Evolutionary conservation across 192 early-diverging fungal species (phyloP).

Genomic region (Entophlyctis luteolus): DNA sequence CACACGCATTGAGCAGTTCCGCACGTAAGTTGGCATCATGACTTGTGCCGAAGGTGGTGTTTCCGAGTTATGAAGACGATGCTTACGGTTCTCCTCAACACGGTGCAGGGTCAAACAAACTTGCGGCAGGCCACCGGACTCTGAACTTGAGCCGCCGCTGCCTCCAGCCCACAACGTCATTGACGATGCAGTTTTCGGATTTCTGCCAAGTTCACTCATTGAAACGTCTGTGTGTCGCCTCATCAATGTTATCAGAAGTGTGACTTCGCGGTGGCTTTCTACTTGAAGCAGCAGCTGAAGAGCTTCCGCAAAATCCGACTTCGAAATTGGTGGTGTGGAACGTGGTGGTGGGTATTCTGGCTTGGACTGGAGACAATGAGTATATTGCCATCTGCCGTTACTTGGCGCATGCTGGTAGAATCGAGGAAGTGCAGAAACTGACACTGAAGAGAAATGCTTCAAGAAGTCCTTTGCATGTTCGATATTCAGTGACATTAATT

Average conservation of each 20-base stretch:
- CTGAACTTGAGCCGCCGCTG: no score
- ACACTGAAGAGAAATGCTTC: constrained; percentile 35
- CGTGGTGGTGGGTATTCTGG: not conserved
- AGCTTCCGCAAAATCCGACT: no score
- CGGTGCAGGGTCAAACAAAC: constrained; percentile 25
- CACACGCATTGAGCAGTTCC: constrained; percentile 33
- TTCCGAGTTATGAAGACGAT: constrained; percentile 38
- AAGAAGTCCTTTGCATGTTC: constrained; percentile 37
- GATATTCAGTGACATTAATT: constrained; percentile 10
- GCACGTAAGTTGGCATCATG: constrained; percentile 43
- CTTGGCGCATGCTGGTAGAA: not conserved
- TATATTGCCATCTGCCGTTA: not conserved
- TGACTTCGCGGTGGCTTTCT: constrained; percentile 27
- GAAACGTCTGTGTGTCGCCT: no score
- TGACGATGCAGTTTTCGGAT: no score
- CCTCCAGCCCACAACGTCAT: no score
- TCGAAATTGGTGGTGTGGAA: not conserved
- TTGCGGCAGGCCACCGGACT: no score
- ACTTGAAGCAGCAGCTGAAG: not conserved
- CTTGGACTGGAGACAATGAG: not conserved
- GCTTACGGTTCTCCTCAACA: constrained; percentile 43
- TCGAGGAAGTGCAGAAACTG: constrained; percentile 21
- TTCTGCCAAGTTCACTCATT: no score
- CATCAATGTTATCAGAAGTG: constrained; percentile 28
- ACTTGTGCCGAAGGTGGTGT: constrained; percentile 22